Evolutionary conservation across 2,329 filamentous ascomycete genomes (phyloP), one percentile per base, ranked within the genome.

Genomic region (Graphium sp.): DNA sequence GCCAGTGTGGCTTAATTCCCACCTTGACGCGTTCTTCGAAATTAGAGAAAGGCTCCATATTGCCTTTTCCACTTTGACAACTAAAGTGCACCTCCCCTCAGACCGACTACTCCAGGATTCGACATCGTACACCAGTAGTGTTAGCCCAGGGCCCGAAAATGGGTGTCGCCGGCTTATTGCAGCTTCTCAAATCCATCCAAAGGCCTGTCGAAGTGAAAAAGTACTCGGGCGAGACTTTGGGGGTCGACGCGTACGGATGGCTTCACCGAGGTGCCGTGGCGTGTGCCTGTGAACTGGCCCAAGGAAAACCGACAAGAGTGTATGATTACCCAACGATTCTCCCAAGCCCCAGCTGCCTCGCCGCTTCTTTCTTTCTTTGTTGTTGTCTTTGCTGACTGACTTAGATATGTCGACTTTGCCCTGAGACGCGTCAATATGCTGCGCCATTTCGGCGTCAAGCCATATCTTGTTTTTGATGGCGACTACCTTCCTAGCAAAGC

Each of bases 181-280:
- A 83, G 21, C 64, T 95, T 34, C 72, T 98, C 35, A 95, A 95
- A 55, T 95, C 89, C 25, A 95, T 98, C 31, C 89, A 98, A 34
- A 84, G 80, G 45, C 79, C 80, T 45, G 79, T 72, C 28, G 79
- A 82, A 41, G 62, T 98, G 34, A 91, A 84, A 48, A 84, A 84
- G 44, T 94, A 80, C 50, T 58, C 68, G 9, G 89, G 87, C 29
- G 75, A 92, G 53, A 92, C 79, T 2, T 66, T 98, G 26, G 91
- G 80, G n/a, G 75, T 98, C 20, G 89, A 98, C 51, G 87, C 80
- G 32, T 98, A 98, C 62, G 89, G 87, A 48, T 98, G 91, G 89
- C 73, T 98, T 31, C 89, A 98, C 52, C 77, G 89, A 40, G 91
- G 85, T 30, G 84, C 84, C 26, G 75, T 91, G 38, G 70, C 81